phyloP scores from a whole-genome alignment of 208 protist genomes.

The Phytomonas sp. region DNA sequence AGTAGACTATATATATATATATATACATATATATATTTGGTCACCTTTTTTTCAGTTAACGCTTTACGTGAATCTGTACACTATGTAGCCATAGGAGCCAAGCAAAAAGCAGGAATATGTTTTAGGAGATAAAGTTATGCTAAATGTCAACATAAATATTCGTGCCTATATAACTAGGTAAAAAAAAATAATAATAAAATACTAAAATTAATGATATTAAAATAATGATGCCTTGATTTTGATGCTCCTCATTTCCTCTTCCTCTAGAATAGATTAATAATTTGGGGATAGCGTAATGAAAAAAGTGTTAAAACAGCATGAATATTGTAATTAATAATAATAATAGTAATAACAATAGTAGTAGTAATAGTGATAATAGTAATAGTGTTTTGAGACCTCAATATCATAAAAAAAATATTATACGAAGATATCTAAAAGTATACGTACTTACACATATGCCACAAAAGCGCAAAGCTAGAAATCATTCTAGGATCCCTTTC shows the following conservation, averaged over 20 bases:
- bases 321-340: conserved; percentile 2
- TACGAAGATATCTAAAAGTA: background rate
- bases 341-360: background rate
- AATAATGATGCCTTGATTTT: background rate
- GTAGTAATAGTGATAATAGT: background rate
- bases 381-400: background rate
- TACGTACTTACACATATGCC: too few relatives aligned
- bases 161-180: conserved; percentile 1
- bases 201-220: background rate
- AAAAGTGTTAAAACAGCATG: background rate
- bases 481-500: background rate
- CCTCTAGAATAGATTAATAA: background rate
- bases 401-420: background rate
- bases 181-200: conserved; percentile 9
- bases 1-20: background rate
- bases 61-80: conserved; percentile 1
- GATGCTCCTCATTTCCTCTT: background rate
- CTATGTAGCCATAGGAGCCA: background rate
- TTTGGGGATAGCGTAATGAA: conserved; percentile 6
- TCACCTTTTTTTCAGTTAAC: background rate
- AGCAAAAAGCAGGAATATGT: conserved; percentile 9
- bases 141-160: conserved; percentile 10
- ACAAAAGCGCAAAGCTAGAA: background rate
- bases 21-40: background rate
- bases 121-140: background rate